Conservation (phyloP, 2,329 filamentous ascomycete species). For the Ophiostoma quercus region DNA sequence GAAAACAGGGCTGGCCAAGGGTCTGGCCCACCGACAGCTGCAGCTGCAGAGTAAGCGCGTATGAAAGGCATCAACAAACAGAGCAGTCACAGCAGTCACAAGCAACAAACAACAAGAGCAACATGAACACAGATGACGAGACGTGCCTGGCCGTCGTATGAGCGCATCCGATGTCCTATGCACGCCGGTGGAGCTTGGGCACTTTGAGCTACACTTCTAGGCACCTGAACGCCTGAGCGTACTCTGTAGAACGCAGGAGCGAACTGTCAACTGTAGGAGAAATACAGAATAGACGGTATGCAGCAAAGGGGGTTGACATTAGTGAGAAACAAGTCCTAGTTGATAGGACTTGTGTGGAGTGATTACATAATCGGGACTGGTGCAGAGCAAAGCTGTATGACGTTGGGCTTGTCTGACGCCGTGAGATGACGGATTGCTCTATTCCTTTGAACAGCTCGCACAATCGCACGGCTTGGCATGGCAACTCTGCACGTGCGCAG, state of each 20-base stretch:
- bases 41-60: background rate
- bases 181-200: background rate
- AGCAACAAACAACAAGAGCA: background rate
- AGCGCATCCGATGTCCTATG: background rate
- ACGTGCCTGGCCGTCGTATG: slow-evolving; percentile 8
- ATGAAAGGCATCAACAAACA: background rate
- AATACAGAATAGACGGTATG: background rate
- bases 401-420: background rate
- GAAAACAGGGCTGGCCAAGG: slow-evolving; percentile 6
- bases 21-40: slow-evolving; percentile 8
- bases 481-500: slow-evolving; percentile 1
- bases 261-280: background rate
- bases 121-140: background rate
- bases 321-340: background rate
- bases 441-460: slow-evolving; percentile 1
- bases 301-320: background rate
- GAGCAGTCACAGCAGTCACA: no score
- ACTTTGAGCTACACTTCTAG: background rate
- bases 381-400: background rate
- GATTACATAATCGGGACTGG: background rate
- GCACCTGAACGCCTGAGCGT: background rate
- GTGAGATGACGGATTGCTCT: background rate
- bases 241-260: background rate
- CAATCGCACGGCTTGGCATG: background rate
- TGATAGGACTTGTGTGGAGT: background rate